These are phyloP conservation scores for Medicago truncatula DNA, from an alignment of 306 rosid species.

Conservation along the genomic window MtrunA17r5.0-ANR NC_053049.1:24908001-24908500, in stretches of 20 bases:
- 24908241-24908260: background rate
- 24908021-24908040: too few relatives aligned
- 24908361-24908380: background rate
- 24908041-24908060: too few relatives aligned
- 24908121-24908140: background rate
- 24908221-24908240: conserved; percentile 5
- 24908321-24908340: background rate
- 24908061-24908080: too few relatives aligned
- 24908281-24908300: background rate
- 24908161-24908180: conserved; percentile 10
- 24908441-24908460: background rate
- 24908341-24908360: background rate
- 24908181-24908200: background rate
- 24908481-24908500: conserved; percentile 49
- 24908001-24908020: too few relatives aligned
- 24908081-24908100: background rate
- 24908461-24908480: conserved; percentile 52
- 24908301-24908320: background rate
- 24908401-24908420: conserved; percentile 51
- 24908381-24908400: conserved; percentile 52
- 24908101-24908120: conserved; percentile 4
- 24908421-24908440: background rate
- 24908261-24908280: background rate
- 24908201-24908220: background rate
- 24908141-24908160: conserved; percentile 1